These are phyloP conservation scores for Nelumbo lutea DNA, from an alignment of 164 flowering plant species.

Conservation along the genomic window DNA sequence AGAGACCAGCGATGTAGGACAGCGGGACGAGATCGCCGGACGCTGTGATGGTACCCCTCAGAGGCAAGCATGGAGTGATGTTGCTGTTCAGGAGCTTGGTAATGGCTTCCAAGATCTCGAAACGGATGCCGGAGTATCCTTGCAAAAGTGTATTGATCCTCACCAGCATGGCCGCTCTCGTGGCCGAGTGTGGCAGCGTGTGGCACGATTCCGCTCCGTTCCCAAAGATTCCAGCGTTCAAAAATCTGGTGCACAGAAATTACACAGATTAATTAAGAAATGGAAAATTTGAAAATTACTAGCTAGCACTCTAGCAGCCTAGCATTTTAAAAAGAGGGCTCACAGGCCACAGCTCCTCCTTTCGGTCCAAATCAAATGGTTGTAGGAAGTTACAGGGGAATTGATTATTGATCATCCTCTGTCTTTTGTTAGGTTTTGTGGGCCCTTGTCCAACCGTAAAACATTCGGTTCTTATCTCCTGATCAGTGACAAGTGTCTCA, in stretches of 20 bases:
- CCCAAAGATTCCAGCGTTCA: constrained; percentile 65
- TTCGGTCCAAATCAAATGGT: too few species aligned
- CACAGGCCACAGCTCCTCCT: too few species aligned
- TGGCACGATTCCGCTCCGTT: constrained; percentile 38
- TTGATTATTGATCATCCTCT: too few species aligned
- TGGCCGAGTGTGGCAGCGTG: constrained; percentile 44
- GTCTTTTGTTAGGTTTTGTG: too few species aligned
- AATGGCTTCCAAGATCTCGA: constrained; percentile 61
- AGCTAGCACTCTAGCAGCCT: too few species aligned
- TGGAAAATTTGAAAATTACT: too few species aligned
- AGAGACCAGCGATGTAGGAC: constrained; percentile 40
- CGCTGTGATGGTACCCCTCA: constrained; percentile 41
- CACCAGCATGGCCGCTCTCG: constrained; percentile 66
- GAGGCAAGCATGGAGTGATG: constrained; percentile 50
- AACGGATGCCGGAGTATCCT: constrained; percentile 69
- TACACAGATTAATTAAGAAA: too few species aligned
- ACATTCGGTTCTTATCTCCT: too few species aligned
- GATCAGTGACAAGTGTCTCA: too few species aligned
- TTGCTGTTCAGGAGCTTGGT: constrained; percentile 43
- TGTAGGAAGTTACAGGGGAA: too few species aligned
- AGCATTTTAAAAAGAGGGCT: too few species aligned
- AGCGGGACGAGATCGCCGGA: constrained; percentile 41
- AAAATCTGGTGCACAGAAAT: constrained; percentile 30
- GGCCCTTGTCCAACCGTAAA: too few species aligned
- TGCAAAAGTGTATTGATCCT: constrained; percentile 64